Base-by-base conservation (phyloP, 345 rosid species). In the Jatropha curcas region DNA sequence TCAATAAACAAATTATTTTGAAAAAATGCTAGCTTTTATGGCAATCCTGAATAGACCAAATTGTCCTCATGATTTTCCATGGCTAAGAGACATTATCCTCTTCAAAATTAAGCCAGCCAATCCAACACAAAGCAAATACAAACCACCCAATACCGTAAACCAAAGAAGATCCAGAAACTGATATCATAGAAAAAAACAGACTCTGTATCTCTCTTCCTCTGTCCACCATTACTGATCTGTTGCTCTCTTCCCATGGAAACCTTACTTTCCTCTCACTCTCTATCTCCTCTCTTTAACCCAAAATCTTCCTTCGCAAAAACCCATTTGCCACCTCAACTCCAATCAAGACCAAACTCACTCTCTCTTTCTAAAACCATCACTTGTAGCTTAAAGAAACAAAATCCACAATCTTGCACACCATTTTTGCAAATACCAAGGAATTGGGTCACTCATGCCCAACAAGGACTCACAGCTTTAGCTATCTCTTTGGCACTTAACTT, bases 401-500 rank as follows among this genome's bases (percentile, higher is more conserved):
- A 79, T 51, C 51, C 78, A 37, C 81, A 74, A 57, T 71, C 85
- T 2, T 43, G 65, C 50, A 80, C 78, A 41, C 77, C 73, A 37
- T 81, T 85, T 70, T 67, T 82, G 35, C 13, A 71, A 67, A 60
- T 63, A 61, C 76, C 88, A 52, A 71, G 45, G 56, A 82, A 37
- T 51, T 95, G 90, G 97, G 60, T 86, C 43, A 58, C 67, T 71
- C 87, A 86, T 78, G 98, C 91, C 41, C 90, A 86, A 60, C 90
- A 89, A 75, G 98, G 94, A 17, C 70, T 95, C 34, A 89, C 97
- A 37, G 98, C 98, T 74, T 70, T 92, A 11, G 90, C 98, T 64
- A 74, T 95, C 57, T 84, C 96, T 59, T 70, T 88, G 75, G 95
- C 97, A 0, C 94, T 95, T 73, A 95, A 71, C 78, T 91, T 92